Percentiles rank a stretch among this genome's conserved stretches.
Conservation (phyloP, 768 basidiomycete species). For the Cubamyces lactineus region DNA sequence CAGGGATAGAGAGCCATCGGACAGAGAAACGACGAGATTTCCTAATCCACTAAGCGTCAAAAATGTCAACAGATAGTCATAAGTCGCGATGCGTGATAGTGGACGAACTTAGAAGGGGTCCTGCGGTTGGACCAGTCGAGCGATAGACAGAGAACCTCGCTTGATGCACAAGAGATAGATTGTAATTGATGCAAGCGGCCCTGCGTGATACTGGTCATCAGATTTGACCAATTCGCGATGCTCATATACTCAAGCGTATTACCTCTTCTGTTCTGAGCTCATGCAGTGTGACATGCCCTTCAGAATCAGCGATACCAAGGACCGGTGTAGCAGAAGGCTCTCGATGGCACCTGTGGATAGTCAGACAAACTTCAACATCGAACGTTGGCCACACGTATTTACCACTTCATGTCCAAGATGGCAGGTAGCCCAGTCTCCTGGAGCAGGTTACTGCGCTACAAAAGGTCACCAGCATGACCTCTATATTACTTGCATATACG, state of each 20-base stretch:
- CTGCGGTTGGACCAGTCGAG: constrained; percentile 90
- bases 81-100: too few species aligned
- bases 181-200: constrained; percentile 41
- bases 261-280: constrained; percentile 57
- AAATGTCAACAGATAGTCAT: neutral
- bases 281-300: constrained; percentile 74
- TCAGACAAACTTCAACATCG: neutral
- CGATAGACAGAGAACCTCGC: constrained; percentile 79
- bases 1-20: constrained; percentile 74
- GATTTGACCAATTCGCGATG: too few species aligned
- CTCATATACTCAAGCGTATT: constrained; percentile 21
- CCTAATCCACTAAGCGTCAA: constrained; percentile 48
- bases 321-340: constrained; percentile 44
- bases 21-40: constrained; percentile 78
- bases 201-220: neutral
- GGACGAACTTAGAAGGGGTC: constrained; percentile 44
- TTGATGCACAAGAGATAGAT: constrained; percentile 50
- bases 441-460: constrained; percentile 51
- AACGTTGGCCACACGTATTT: neutral
- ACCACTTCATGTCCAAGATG: constrained; percentile 96
- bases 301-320: constrained; percentile 82
- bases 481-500: constrained; percentile 17
- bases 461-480: neutral
- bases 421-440: constrained; percentile 79
- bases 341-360: constrained; percentile 59